phyloP scores from a whole-genome alignment of 2,329 filamentous ascomycete species.

The Phyllosticta paracitricarpa region DNA sequence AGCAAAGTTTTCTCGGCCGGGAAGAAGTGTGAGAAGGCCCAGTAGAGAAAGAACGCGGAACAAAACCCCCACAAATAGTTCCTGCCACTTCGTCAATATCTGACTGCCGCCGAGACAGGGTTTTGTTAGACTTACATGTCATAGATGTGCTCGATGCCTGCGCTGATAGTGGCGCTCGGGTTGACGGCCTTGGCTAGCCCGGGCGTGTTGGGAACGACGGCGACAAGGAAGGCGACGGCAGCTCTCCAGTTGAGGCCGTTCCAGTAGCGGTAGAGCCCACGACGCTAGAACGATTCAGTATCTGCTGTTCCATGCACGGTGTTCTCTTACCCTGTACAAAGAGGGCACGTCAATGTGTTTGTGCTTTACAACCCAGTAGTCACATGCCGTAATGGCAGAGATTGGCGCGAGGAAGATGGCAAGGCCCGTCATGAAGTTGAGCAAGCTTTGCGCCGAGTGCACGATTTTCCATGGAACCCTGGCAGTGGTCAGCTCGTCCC shows the following conservation, averaged over 20 bases:
- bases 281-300: not conserved
- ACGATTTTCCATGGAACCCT: slow-evolving; percentile 21
- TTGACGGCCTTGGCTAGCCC: slow-evolving; percentile 16
- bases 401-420: slow-evolving; percentile 21
- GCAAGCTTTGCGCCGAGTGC: slow-evolving; percentile 15
- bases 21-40: slow-evolving; percentile 21
- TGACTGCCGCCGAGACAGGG: slow-evolving; percentile 1
- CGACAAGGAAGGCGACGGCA: slow-evolving; percentile 14
- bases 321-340: slow-evolving; percentile 16
- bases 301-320: not conserved
- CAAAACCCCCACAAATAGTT: slow-evolving; percentile 29
- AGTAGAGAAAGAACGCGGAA: slow-evolving; percentile 25
- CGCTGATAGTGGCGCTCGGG: slow-evolving; percentile 15
- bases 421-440: slow-evolving; percentile 20
- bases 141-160: slow-evolving; percentile 21
- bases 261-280: not conserved
- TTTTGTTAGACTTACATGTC: slow-evolving; percentile 17
- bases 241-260: slow-evolving; percentile 18
- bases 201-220: slow-evolving; percentile 14
- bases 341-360: slow-evolving; percentile 15
- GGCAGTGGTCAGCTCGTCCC: not conserved
- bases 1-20: slow-evolving; percentile 25
- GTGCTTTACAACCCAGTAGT: slow-evolving; percentile 18
- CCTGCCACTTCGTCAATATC: not conserved
- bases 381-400: slow-evolving; percentile 13